Base-by-base conservation (phyloP, 495 filamentous ascomycete genomes). In the Penicillium bialowiezense region DNA sequence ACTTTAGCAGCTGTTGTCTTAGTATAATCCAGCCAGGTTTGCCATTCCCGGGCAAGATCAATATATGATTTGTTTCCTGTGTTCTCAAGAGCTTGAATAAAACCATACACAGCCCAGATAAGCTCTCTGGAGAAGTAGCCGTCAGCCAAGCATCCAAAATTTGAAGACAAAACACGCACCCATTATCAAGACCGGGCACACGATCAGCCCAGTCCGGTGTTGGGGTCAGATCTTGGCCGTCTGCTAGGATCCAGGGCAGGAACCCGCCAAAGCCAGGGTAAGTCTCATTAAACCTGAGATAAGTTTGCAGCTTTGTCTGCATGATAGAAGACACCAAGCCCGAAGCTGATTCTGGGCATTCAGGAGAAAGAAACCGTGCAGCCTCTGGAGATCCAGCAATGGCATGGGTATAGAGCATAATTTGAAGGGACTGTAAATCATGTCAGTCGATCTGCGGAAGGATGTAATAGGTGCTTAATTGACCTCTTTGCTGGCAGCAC, bases 321-420 rank as follows among this genome's bases (percentile, higher is more conserved):
- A 70, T 58, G 39, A 70, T 67, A 14, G 55, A 50, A 24, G 44
- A 50, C 0, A 55, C 67, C 17, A 68, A 55, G 2, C 33, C 45
- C 0, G 56, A 54, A 0, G 65, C 65, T 20, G 55, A 55, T 28
- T 41, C 29, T 15, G 60, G 48, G 17, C 57, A 21, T 13, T 56
- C 35, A 9, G 65, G 63, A 8, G 63, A 59, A 29, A 68, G 44
- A 28, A 68, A 64, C 8, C 55, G 51, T 39, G 57, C 65, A 24
- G 63, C 65, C n/a, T 64, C 28, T 10, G 49, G 21, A 17, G 60
- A 57, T 19, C 65, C 65, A 3, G 51, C 39, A 14, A 68, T 36
- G 19, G 65, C 63, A 50, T 70, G 65, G 14, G 65, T 39, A 42
- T 67, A 65, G 21, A 70, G 43, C 67, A 70, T 70, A 18, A 70